Conservation (phyloP, 768 basidiomycete species). For the Trametes maxima region DNA sequence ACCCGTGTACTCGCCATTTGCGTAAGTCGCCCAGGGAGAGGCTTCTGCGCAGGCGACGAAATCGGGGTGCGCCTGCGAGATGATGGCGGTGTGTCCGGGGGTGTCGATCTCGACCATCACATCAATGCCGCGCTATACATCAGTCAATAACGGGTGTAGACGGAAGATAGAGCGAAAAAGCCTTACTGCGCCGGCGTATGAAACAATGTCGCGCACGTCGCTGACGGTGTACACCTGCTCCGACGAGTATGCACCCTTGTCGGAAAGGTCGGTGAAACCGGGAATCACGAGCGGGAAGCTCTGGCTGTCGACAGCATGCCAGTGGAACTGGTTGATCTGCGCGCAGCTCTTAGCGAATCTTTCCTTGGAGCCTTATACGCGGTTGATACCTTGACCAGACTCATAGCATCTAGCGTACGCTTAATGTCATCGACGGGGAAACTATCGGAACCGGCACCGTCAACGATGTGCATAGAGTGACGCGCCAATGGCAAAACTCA, state of each 20-base stretch:
- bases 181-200: slow-evolving; percentile 48
- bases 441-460: slow-evolving; percentile 35
- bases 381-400: slow-evolving; percentile 32
- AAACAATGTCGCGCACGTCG: slow-evolving; percentile 44
- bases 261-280: slow-evolving; percentile 40
- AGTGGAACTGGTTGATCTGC: slow-evolving; percentile 51
- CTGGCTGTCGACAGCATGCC: slow-evolving; percentile 54
- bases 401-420: slow-evolving; percentile 76
- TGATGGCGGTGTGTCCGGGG: slow-evolving; percentile 51
- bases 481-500: slow-evolving; percentile 35
- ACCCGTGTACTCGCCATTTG: slow-evolving; percentile 31
- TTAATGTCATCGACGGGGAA: slow-evolving; percentile 66
- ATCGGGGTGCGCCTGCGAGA: slow-evolving; percentile 47
- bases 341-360: background rate
- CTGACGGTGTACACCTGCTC: slow-evolving; percentile 37
- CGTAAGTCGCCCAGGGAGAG: slow-evolving; percentile 40
- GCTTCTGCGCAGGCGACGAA: slow-evolving; percentile 43
- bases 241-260: slow-evolving; percentile 47
- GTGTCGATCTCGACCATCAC: slow-evolving; percentile 53
- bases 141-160: slow-evolving; percentile 2
- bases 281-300: slow-evolving; percentile 49
- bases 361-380: background rate
- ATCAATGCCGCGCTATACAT: slow-evolving; percentile 49
- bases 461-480: background rate
- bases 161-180: background rate